A percentile compares a stretch with the other conserved stretches of the same genome.
Evolutionary conservation across 2,329 filamentous ascomycete species (phyloP).

Genomic region (Pleoardoris graminearum): DNA sequence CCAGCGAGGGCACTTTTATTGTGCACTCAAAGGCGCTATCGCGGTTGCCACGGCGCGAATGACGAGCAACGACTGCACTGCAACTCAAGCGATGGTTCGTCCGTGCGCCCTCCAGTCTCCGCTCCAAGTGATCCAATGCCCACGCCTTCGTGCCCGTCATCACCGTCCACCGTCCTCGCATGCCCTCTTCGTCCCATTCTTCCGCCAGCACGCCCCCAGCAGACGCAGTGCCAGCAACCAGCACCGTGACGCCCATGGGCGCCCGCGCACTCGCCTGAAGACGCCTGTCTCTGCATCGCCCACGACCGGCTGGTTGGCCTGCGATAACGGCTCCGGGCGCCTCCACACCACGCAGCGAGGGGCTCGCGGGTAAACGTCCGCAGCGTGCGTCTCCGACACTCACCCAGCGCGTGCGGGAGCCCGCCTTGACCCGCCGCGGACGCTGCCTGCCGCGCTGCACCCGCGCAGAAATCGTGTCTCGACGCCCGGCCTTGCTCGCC

Average conservation of each 20-base stretch:
- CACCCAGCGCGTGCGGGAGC: conserved; percentile 14
- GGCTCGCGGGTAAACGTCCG: conserved; percentile 16
- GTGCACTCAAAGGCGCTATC: background rate
- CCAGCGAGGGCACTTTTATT: no score
- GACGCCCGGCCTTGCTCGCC: conserved; percentile 31
- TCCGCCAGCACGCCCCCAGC: conserved; percentile 21
- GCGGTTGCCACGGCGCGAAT: conserved; percentile 6
- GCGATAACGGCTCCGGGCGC: conserved; percentile 30
- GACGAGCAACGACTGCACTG: background rate
- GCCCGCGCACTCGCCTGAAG: conserved; percentile 27
- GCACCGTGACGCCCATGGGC: conserved; percentile 19
- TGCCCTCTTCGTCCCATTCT: conserved; percentile 24
- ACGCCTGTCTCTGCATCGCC: conserved; percentile 30
- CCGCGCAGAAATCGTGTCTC: conserved; percentile 32
- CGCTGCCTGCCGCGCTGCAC: conserved; percentile 18
- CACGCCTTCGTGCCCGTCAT: conserved; percentile 14
- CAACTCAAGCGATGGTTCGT: conserved; percentile 4
- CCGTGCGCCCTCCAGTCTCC: conserved; percentile 1
- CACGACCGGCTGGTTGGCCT: conserved; percentile 25
- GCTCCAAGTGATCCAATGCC: conserved; percentile 12
- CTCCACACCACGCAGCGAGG: conserved; percentile 20
- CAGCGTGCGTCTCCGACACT: conserved; percentile 16
- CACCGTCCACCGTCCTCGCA: conserved; percentile 20
- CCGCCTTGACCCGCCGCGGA: conserved; percentile 19
- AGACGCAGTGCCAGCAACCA: conserved; percentile 4